Evolutionary conservation across 2,329 filamentous ascomycete species (phyloP).

Genomic region (Ophiosphaerella korrae): DNA sequence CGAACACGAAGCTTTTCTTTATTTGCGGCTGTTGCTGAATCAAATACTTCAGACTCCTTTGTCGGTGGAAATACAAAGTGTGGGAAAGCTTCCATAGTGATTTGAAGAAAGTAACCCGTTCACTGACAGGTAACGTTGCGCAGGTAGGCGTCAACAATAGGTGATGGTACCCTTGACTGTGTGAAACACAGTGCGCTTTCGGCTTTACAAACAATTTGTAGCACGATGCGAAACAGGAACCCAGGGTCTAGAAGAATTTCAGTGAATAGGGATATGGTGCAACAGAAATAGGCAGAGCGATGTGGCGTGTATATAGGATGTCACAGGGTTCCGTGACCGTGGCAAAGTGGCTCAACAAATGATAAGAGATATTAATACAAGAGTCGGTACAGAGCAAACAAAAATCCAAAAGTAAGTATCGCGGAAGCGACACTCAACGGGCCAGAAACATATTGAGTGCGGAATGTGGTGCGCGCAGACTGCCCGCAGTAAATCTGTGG

Average conservation of each 20-base stretch:
- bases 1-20: constrained; percentile 20
- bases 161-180: constrained; percentile 12
- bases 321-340: too few relatives aligned
- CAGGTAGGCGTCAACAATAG: constrained; percentile 8
- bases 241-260: constrained; percentile 2
- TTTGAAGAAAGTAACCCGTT: not conserved
- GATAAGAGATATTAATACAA: constrained; percentile 14
- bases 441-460: constrained; percentile 16
- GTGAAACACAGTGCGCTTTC: constrained; percentile 24
- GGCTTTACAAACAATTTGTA: constrained; percentile 10
- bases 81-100: constrained; percentile 18
- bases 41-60: constrained; percentile 1
- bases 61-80: constrained; percentile 9
- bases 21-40: constrained; percentile 4
- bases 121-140: constrained; percentile 8
- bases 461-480: constrained; percentile 18
- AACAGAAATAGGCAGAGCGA: constrained; percentile 5
- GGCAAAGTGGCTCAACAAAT: too few relatives aligned
- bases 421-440: constrained; percentile 15
- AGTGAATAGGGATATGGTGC: constrained; percentile 8
- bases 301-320: not conserved
- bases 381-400: not conserved
- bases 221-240: constrained; percentile 14
- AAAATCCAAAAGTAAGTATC: not conserved
- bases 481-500: constrained; percentile 18